Base-by-base conservation (phyloP, 2,329 filamentous ascomycete genomes). In the Trichoderma harzianum region DNA sequence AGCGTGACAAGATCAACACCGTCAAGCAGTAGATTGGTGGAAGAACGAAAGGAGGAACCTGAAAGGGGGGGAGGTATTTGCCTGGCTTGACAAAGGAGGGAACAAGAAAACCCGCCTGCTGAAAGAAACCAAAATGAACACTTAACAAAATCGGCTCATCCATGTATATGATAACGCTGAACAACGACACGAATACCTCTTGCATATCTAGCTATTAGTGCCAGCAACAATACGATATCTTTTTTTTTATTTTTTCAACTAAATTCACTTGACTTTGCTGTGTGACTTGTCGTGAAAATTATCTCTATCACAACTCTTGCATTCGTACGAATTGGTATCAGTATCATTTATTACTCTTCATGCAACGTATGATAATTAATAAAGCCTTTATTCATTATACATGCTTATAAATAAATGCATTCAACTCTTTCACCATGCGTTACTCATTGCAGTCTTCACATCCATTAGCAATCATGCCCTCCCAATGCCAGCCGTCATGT, bases 1-100 rank as follows among this genome's bases (percentile, higher is more conserved):
- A 96, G 88, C 87, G 92, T 72, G 84, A 84, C 77, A 87, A 87
- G 74, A 74, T 69, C 34, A 69, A 68, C 64, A 57, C 32, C 11
- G 30, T 57, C 53, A 60, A 68, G 65, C 6, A 68, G 14, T 68
- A 68, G 43, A 58, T 18, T 28, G 26, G 28, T 58, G 36, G 11
- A 12, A 10, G 5, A n/a, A 26, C 3, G 21, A 39, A 21, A 2
- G n/a, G 24, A 16, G 6, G 21, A 67, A 43, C 16, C 24, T 16
- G 28, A 7, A 36, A 36, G 21, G 57, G 16, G 57, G 18, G 5
- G 32, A 60, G 32, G 34, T 58, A 58, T 47, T 58, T 58, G 36
- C 18, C 30, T 34, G 57, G 39, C 39, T 55, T 21, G 6, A n/a
- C 16, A 34, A n/a, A 32, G 34, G 28, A 14, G n/a, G 21, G 26